Evolutionary conservation across 2,329 filamentous ascomycete species (phyloP), one percentile per base, ranked within the genome.

Genomic region (Stachybotrys echinatus): DNA sequence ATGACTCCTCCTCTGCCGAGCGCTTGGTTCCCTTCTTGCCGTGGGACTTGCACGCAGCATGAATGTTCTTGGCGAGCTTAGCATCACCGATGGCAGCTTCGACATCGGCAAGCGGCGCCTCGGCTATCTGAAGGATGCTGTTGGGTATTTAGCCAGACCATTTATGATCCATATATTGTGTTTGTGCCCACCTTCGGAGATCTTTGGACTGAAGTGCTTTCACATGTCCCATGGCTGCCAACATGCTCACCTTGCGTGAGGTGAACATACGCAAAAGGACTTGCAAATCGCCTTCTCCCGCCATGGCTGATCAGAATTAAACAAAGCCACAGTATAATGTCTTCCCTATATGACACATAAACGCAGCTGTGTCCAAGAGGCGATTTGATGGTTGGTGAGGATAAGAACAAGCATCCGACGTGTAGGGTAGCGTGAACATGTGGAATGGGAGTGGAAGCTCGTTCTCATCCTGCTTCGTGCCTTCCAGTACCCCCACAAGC

Each of bases 191-290:
- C 83, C 77, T 83, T 52, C 72, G 71, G 20, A 85, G 69, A 39
- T 75, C 75, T 40, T 74, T 76, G 3, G 66, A 59, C 60, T 85
- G 81, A 1, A 85, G 69, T 3, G 76, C 71, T 61, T 79, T 83
- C 51, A 84, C 72, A 54, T 82, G 76, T 42, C 69, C 64, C 74
- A 85, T 79, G 22, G 81, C 81, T 48, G 75, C 74, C 64, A 84
- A 71, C 68, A 84, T 80, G 4, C 80, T 70, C 48, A 81, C 66
- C 59, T 81, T 84, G 48, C 80, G 77, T 44, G 75, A 72, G 4
- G 79, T 84, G 56, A 85, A 68, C 49, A 84, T 71, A 44, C 80
- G 79, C 48, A 85, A 70, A 17, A 85, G 73, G 59, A 83, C 81
- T 57, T 84, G 80, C 20, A 85, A 65, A 55, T 85, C 81, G 52